These are phyloP conservation scores for Lipomyces sp. DNA, from an alignment of 805 yeast species.

Conservation along the genomic window DNA sequence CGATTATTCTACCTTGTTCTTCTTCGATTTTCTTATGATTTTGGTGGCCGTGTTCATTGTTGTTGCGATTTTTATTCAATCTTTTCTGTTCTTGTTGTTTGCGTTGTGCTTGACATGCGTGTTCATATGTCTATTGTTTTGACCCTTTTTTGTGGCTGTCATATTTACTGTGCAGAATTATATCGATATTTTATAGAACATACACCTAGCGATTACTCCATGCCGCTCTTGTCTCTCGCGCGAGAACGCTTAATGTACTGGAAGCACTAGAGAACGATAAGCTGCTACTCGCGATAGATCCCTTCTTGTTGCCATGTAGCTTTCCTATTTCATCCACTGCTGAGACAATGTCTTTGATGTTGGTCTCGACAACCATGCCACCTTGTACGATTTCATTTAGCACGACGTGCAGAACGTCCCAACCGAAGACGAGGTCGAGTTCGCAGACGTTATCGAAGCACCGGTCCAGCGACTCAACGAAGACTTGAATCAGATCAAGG, in stretches of 20 bases:
- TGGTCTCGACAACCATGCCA: slow-evolving; percentile 96
- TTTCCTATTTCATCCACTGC: slow-evolving; percentile 41
- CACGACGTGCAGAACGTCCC: slow-evolving; percentile 94
- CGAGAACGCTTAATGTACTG: slow-evolving; percentile 23
- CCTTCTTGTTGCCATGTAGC: slow-evolving; percentile 27
- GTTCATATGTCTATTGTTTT: neutral
- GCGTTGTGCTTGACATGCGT: no score
- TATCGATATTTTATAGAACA: no score
- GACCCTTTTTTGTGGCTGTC: slow-evolving; percentile 1
- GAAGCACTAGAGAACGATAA: slow-evolving; percentile 24
- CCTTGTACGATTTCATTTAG: slow-evolving; percentile 87
- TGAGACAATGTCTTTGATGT: slow-evolving; percentile 71
- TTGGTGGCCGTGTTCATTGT: neutral
- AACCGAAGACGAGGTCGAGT: slow-evolving; percentile 93
- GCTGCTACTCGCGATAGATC: slow-evolving; percentile 19
- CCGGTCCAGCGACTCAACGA: slow-evolving; percentile 89
- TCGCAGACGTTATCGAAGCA: slow-evolving; percentile 96
- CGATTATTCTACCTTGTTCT: no score
- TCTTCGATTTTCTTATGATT: neutral
- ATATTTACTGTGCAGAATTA: neutral
- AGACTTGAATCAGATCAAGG: slow-evolving; percentile 89
- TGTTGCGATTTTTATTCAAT: neutral
- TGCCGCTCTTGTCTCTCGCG: slow-evolving; percentile 28
- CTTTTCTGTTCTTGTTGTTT: no score
- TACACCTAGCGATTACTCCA: slow-evolving; percentile 28